Conservation (phyloP, 768 basidiomycete species). For the Psilocybe azurescens region DNA sequence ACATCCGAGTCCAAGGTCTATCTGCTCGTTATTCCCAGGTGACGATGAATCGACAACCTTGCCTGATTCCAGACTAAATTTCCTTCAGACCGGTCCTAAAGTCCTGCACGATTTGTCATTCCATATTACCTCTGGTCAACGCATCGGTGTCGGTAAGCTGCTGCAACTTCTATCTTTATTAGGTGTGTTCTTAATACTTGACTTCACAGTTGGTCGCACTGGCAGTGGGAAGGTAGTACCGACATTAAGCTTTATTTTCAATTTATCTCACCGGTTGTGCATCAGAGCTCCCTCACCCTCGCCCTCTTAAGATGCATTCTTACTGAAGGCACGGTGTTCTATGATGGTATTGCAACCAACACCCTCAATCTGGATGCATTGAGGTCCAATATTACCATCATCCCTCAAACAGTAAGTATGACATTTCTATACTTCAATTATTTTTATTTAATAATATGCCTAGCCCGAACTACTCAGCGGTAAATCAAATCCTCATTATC, state of each 20-base stretch:
- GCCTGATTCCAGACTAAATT: constrained; percentile 60
- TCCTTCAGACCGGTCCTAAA: constrained; percentile 55
- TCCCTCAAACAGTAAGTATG: constrained; percentile 49
- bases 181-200: constrained; percentile 42
- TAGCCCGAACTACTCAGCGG: constrained; percentile 57
- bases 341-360: constrained; percentile 56
- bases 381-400: constrained; percentile 65
- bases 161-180: constrained; percentile 48
- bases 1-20: constrained; percentile 53
- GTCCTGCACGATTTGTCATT: constrained; percentile 56
- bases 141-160: constrained; percentile 51
- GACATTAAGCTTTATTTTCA: neutral
- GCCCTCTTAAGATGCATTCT: constrained; percentile 57
- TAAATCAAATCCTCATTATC: constrained; percentile 17
- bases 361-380: constrained; percentile 61
- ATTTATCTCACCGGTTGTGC: neutral
- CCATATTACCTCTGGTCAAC: constrained; percentile 59
- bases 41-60: constrained; percentile 42
- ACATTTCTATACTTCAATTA: neutral
- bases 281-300: constrained; percentile 57
- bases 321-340: constrained; percentile 59
- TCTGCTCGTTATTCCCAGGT: constrained; percentile 53
- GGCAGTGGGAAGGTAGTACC: constrained; percentile 47
- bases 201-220: constrained; percentile 49
- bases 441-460: neutral